These are phyloP conservation scores for Salvia miltiorrhiza DNA, from an alignment of 257 asterid genomes.

Conservation along the genomic window DNA sequence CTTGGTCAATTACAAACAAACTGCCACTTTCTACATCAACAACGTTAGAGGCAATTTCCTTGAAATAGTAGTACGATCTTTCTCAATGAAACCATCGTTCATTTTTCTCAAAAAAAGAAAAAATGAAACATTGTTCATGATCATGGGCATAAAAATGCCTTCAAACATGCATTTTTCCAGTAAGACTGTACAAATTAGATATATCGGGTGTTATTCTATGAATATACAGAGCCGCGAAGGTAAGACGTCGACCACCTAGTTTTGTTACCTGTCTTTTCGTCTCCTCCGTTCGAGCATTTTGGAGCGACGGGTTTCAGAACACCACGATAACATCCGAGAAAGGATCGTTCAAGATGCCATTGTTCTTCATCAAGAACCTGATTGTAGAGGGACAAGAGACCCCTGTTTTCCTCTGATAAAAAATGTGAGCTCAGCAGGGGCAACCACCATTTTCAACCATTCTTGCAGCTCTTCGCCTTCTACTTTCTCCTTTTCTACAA, in stretches of 20 bases:
- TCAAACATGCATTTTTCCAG: slow-evolving; percentile 20
- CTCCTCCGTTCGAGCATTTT: slow-evolving; percentile 1
- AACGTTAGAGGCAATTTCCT: slow-evolving; percentile 1
- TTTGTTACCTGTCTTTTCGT: neutral
- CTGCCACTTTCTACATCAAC: slow-evolving; percentile 12
- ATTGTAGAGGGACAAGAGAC: slow-evolving; percentile 71
- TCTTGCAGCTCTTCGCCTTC: slow-evolving; percentile 95
- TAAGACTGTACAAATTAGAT: slow-evolving; percentile 34
- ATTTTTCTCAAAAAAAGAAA: too few relatives aligned
- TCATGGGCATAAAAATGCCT: neutral
- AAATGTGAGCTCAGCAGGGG: slow-evolving; percentile 81
- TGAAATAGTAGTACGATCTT: neutral
- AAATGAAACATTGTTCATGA: too few relatives aligned
- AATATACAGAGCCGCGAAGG: slow-evolving; percentile 29
- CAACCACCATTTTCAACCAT: slow-evolving; percentile 84
- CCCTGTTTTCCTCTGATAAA: slow-evolving; percentile 74
- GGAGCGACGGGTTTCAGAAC: neutral
- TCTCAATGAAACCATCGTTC: too few relatives aligned
- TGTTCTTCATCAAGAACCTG: slow-evolving; percentile 38
- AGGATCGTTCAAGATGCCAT: neutral
- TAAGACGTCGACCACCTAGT: neutral
- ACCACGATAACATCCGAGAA: neutral
- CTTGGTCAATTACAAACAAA: slow-evolving; percentile 15
- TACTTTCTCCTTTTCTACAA: slow-evolving; percentile 82
- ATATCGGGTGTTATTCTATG: slow-evolving; percentile 18